Base-by-base conservation (phyloP, 2,329 filamentous ascomycete species). In the Polytolypa hystricis region DNA sequence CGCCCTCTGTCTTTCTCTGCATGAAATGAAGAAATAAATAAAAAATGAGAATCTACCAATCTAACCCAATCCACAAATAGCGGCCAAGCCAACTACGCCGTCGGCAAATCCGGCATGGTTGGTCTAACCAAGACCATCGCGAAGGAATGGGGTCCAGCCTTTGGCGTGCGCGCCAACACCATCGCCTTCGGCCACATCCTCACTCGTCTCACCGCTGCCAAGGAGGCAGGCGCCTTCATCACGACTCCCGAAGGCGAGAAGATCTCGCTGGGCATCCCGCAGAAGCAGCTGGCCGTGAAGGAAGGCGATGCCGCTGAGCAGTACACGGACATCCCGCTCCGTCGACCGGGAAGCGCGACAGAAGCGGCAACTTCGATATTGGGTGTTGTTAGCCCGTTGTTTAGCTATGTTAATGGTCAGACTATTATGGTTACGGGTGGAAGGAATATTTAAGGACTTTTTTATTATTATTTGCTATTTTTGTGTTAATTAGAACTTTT, bases 41-140 rank as follows among this genome's bases (percentile, higher is more conserved):
- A 16, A 9, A 20, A 10, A 30, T 32, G 10, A 18, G 19, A 14
- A 10, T 16, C 5, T 2, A 28, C 20, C 29, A 36, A 21, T 28
- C 9, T 15, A 23, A 30, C 18, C 26, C 16, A 23, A 34, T 25
- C 12, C 25, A n/a, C 25, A 17, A 35, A 26, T 47, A 58, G 60
- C 10, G 85, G 85, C n/a, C 85, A 93, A 67, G 76, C 81, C 49
- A 94, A 93, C 69, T 93, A 93, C 60, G 73, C 81, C 23, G 66
- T 87, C 32, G 86, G 83, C 37, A 93, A 93, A 66, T 82, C 85
- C 3, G 86, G 84, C 30, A 75, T 93, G 10, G 74, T 74, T 8
- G 86, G 86, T 4, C 70, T 93, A 40, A 87, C 81, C 23, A 93
- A 91, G 66, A 86, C 84, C 2, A 84, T 93, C 53, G 84, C 85